Percentiles rank a stretch among this genome's conserved stretches.
Conservation (phyloP, 371 early-diverging fungal genomes). For the Funneliformis caledonium region DNA sequence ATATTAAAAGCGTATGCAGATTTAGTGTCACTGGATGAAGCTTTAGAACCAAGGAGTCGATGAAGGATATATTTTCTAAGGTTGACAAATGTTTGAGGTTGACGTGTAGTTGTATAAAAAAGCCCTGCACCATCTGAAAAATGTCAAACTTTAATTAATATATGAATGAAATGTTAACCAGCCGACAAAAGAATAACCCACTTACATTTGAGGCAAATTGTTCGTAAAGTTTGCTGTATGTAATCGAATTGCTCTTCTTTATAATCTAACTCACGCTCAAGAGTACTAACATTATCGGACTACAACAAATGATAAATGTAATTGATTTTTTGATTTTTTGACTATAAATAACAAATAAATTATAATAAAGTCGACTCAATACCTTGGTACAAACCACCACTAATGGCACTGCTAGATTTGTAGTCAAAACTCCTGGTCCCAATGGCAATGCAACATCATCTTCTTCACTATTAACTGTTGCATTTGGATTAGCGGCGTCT, state of each 20-base stretch:
- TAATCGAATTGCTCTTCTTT: conserved; percentile 94
- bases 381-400: conserved; percentile 92
- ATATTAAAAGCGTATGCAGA: conserved; percentile 63
- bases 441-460: conserved; percentile 72
- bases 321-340: not conserved
- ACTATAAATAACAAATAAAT: not conserved
- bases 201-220: conserved; percentile 90
- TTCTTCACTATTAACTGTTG: conserved; percentile 44
- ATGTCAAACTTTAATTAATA: conserved; percentile 7
- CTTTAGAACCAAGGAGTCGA: conserved; percentile 58
- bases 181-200: not conserved
- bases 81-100: conserved; percentile 75
- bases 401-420: conserved; percentile 88
- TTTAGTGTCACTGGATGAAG: conserved; percentile 47
- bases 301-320: conserved; percentile 41
- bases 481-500: conserved; percentile 42
- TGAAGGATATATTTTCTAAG: conserved; percentile 86
- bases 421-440: conserved; percentile 79
- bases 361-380: conserved; percentile 39
- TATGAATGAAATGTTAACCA: not conserved
- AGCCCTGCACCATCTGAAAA: conserved; percentile 86
- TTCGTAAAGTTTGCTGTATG: conserved; percentile 91
- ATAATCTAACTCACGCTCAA: conserved; percentile 86
- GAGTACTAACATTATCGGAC: conserved; percentile 76
- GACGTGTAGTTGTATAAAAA: conserved; percentile 85